Base-by-base conservation (phyloP, 2,329 filamentous ascomycete species). In the Xylariaceae sp. region DNA sequence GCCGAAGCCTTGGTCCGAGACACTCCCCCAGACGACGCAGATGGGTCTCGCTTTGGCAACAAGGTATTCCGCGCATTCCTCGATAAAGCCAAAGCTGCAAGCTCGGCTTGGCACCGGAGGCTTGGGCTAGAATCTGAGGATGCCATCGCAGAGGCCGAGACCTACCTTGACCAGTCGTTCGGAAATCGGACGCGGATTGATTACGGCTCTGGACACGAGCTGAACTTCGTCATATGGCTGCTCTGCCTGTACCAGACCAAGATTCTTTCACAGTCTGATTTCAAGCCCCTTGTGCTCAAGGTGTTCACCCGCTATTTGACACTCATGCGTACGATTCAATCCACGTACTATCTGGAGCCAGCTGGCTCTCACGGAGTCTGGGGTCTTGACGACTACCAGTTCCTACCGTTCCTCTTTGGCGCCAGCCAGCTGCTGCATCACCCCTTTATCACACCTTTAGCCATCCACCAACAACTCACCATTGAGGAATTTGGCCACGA, bases 371-470 rank as follows among this genome's bases (percentile, higher is more conserved):
- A 98, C 62, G 93, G 93, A 31, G 93, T 98, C 18, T 98, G 93
- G 93, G 93, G 93, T 15, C 72, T 98, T 2, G 93, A 98, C 57
- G 93, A 98, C 64, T 96, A 98, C 66, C 90, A 94, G 53, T 98
- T 98, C 66, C 71, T 96, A 1, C 93, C 94, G 0, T 98, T 97
- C 62, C 78, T 98, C 11, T 94, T 97, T 50, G 93, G 93, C 16
- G 89, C 93, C 28, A 85, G 89, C 18, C 94, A 98, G 65, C 77
- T 96, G 15, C 72, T 93, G 13, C 80, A 87, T 49, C 93, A 98
- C 61, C 85, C 73, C 32, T 95, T 77, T 63, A 87, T 86, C 62
- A 95, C 78, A 22, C 87, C 79, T 35, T 77, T 80, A 57, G 85
- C 74, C 18, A 95, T 98, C 53, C 94, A 98, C 67, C 90, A 95